Conservation (phyloP, 2,329 filamentous ascomycete species). For the Hymenoscyphus occultus region DNA sequence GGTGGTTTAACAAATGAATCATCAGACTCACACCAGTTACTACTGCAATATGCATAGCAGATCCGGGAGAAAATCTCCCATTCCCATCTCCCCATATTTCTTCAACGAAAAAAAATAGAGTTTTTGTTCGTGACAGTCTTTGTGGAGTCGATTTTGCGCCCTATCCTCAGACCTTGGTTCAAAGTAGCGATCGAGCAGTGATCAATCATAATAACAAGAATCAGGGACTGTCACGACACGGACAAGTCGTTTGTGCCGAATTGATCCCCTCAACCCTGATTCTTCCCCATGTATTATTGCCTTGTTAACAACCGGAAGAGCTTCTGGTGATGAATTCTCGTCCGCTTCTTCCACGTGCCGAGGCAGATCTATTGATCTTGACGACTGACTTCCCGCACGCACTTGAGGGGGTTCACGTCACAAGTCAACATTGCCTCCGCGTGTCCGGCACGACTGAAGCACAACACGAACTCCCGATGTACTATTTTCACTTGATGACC, state of each 20-base stretch:
- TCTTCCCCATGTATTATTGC: background rate
- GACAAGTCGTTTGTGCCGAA: constrained; percentile 2
- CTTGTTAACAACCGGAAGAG: no score
- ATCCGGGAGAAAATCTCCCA: background rate
- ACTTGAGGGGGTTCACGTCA: constrained; percentile 2
- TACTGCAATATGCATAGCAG: constrained; percentile 2
- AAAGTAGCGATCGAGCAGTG: background rate
- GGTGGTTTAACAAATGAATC: background rate
- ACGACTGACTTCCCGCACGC: background rate
- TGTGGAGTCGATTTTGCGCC: background rate
- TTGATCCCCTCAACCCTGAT: background rate
- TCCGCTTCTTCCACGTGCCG: background rate
- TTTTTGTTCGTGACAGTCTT: background rate
- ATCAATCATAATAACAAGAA: background rate
- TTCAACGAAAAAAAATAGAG: background rate
- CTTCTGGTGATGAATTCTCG: background rate
- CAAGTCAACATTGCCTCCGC: background rate
- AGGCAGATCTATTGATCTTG: background rate
- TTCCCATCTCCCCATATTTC: background rate
- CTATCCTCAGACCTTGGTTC: background rate
- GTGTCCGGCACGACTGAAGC: background rate
- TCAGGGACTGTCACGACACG: background rate
- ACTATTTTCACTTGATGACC: background rate
- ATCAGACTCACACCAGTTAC: constrained; percentile 2
- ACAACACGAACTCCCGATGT: no score